Evolutionary conservation across 352 stramenopile genomes (phyloP).

Genomic region (Pythium chondricola): DNA sequence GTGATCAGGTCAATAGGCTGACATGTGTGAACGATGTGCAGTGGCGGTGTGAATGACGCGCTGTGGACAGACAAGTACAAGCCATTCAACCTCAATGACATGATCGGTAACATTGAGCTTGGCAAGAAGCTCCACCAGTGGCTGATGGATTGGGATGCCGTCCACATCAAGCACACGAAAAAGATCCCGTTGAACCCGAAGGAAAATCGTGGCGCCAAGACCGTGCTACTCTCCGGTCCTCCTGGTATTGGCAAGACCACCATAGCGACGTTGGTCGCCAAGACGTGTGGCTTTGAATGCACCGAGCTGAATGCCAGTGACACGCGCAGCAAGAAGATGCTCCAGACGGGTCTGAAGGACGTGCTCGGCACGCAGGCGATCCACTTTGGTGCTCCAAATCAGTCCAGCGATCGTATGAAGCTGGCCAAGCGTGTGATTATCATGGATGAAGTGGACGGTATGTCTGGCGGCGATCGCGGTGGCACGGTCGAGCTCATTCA

Average conservation of each 20-base stretch:
- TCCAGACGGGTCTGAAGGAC: constrained; percentile 89
- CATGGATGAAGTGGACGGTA: constrained; percentile 99
- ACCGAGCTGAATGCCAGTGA: constrained; percentile 97
- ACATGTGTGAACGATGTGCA: not conserved
- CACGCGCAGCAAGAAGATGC: constrained; percentile 95
- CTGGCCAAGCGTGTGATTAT: constrained; percentile 91
- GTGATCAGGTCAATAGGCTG: constrained; percentile 1
- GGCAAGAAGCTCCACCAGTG: constrained; percentile 85
- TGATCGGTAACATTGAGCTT: constrained; percentile 92
- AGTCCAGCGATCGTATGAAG: constrained; percentile 45
- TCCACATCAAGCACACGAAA: constrained; percentile 82
- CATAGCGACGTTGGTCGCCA: constrained; percentile 91
- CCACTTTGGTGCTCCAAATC: constrained; percentile 54
- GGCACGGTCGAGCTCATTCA: constrained; percentile 98
- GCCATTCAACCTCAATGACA: constrained; percentile 85
- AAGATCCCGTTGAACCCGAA: constrained; percentile 74
- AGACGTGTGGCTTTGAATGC: constrained; percentile 90
- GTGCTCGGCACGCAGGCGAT: constrained; percentile 91
- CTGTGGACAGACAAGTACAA: constrained; percentile 98
- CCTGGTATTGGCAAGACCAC: constrained; percentile 96
- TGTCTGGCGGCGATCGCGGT: constrained; percentile 95
- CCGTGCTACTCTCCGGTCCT: constrained; percentile 93
- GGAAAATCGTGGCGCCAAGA: constrained; percentile 91
- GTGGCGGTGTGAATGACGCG: constrained; percentile 30
- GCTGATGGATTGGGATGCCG: constrained; percentile 73